A percentile compares a stretch with the other conserved stretches of the same genome.
phyloP scores from a whole-genome alignment of 345 rosid genomes.

The Populus davidiana region DNA sequence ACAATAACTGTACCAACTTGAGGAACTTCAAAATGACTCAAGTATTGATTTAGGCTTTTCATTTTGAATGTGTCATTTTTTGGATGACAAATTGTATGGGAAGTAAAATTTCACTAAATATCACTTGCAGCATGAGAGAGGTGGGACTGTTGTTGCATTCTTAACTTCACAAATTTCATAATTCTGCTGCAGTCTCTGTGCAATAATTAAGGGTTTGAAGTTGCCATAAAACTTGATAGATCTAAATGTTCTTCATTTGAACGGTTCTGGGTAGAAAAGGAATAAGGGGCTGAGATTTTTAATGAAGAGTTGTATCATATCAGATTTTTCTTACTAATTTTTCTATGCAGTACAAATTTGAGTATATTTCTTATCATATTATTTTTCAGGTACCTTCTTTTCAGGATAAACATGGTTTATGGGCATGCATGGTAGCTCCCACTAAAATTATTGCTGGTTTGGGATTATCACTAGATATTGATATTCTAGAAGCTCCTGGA shows the following conservation, averaged over 20 bases:
- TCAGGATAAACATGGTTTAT: conserved; percentile 66
- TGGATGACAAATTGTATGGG: not conserved
- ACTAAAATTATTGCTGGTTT: conserved; percentile 95
- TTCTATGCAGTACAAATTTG: not conserved
- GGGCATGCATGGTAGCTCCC: conserved; percentile 99
- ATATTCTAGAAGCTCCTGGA: conserved; percentile 90
- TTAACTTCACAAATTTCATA: not conserved
- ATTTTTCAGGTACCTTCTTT: conserved; percentile 66
- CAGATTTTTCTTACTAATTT: not conserved
- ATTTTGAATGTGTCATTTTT: not conserved
- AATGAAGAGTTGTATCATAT: not conserved
- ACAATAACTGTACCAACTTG: not conserved
- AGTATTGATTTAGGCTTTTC: not conserved
- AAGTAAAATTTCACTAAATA: not conserved
- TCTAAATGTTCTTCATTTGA: not conserved
- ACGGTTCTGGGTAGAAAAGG: not conserved
- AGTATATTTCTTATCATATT: conserved; percentile 1
- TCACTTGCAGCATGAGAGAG: not conserved
- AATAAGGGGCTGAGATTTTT: not conserved
- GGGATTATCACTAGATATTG: conserved; percentile 85
- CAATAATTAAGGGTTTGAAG: not conserved
- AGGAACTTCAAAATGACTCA: not conserved
- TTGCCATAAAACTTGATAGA: not conserved
- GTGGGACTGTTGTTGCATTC: not conserved
- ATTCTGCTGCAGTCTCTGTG: not conserved